Percentiles rank a stretch among this genome's conserved stretches.
These are phyloP conservation scores for Aureobasidium sp. DNA, from an alignment of 2,329 filamentous ascomycete species.

Conservation along the genomic window DNA sequence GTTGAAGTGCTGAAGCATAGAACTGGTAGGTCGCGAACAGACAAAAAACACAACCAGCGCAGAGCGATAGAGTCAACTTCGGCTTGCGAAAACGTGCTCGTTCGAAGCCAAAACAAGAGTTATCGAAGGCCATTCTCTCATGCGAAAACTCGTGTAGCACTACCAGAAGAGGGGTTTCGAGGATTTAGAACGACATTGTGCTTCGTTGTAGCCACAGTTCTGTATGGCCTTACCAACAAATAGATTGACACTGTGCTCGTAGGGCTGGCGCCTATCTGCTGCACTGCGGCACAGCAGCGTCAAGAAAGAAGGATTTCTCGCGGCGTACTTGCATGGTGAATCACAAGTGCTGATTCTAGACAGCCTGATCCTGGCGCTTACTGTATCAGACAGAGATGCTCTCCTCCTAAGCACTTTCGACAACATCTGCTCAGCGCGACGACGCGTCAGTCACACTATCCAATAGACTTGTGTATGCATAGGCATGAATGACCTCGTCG, in stretches of 20 bases:
- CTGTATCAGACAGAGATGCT: background rate
- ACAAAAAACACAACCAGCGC: background rate
- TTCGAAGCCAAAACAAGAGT: background rate
- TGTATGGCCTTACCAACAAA: background rate
- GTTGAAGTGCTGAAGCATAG: background rate
- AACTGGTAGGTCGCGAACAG: background rate
- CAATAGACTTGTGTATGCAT: background rate
- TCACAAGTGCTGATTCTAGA: background rate
- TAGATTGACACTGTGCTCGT: background rate
- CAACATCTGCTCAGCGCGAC: background rate
- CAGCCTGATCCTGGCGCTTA: background rate
- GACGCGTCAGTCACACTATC: background rate
- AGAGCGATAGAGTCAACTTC: background rate
- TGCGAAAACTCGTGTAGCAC: too few species aligned
- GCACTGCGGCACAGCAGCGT: conserved; percentile 1
- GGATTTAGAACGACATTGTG: background rate
- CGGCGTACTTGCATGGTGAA: background rate
- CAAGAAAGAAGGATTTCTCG: too few species aligned
- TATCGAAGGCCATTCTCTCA: background rate
- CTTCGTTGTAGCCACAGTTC: background rate
- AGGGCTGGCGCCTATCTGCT: background rate
- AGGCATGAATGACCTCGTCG: too few species aligned
- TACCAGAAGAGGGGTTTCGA: background rate
- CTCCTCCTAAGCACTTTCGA: too few species aligned
- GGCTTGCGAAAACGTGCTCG: background rate